Percentiles rank a stretch among this genome's conserved stretches.
These are phyloP conservation scores for Chlamydomonas applanata DNA, from an alignment of 139 green algal species.

Conservation along the genomic window DNA sequence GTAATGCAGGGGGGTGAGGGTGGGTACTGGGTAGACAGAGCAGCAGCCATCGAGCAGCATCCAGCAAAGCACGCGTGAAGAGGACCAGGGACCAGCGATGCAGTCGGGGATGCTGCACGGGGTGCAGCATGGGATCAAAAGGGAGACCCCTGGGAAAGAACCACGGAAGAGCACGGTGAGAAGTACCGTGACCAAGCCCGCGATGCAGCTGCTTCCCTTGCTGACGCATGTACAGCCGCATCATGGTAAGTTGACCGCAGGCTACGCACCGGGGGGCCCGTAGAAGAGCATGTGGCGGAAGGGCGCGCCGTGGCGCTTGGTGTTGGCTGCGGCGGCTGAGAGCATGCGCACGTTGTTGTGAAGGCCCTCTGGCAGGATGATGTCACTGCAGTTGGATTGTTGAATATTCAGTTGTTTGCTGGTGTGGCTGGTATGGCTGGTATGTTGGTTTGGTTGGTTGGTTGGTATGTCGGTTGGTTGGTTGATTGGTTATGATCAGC, in stretches of 20 bases:
- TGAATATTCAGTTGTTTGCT: too few relatives aligned
- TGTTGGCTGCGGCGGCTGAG: constrained; percentile 87
- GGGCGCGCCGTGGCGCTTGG: constrained; percentile 86
- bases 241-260: too few relatives aligned
- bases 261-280: constrained; percentile 63
- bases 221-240: neutral
- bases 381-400: constrained; percentile 72
- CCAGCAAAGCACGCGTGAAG: neutral
- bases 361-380: constrained; percentile 78
- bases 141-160: too few relatives aligned
- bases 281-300: constrained; percentile 97
- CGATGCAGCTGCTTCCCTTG: neutral
- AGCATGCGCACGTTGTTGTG: constrained; percentile 86
- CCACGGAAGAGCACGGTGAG: neutral
- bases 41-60: neutral
- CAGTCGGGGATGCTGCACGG: too few relatives aligned
- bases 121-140: too few relatives aligned
- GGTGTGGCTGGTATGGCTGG: too few relatives aligned
- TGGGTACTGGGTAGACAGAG: too few relatives aligned
- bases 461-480: too few relatives aligned
- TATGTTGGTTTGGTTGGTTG: too few relatives aligned
- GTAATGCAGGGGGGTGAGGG: too few relatives aligned
- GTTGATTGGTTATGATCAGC: too few relatives aligned
- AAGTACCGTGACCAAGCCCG: neutral
- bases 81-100: too few relatives aligned